phyloP scores from a whole-genome alignment of 345 rosid species.

The Noccaea caerulescens region DNA sequence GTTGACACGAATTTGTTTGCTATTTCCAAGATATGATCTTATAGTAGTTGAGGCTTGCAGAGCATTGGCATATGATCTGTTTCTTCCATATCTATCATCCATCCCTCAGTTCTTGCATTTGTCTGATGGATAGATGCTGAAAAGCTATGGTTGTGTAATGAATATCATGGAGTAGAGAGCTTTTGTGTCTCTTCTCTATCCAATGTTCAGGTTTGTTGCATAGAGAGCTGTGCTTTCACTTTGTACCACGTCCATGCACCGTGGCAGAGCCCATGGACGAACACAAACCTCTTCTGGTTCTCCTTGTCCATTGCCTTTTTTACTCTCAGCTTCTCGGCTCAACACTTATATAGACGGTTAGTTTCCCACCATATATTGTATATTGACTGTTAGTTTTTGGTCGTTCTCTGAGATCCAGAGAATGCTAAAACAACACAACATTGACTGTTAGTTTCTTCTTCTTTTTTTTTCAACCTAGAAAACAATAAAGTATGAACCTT shows the following conservation, averaged over 20 bases:
- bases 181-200: too few relatives aligned
- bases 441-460: slow-evolving; percentile 16
- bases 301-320: background rate
- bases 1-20: background rate
- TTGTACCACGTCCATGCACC: slow-evolving; percentile 56
- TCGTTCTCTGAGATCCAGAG: slow-evolving; percentile 12
- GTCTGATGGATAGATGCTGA: too few relatives aligned
- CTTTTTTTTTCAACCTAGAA: background rate
- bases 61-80: slow-evolving; percentile 58
- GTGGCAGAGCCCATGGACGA: slow-evolving; percentile 46
- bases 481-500: slow-evolving; percentile 1
- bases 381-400: slow-evolving; percentile 10
- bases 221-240: slow-evolving; percentile 20
- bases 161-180: too few relatives aligned
- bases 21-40: slow-evolving; percentile 28
- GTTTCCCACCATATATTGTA: slow-evolving; percentile 9
- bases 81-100: slow-evolving; percentile 49
- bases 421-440: background rate
- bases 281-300: slow-evolving; percentile 33
- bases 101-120: background rate
- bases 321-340: background rate
- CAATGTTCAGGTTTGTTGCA: too few relatives aligned
- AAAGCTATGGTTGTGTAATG: too few relatives aligned
- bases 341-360: background rate
- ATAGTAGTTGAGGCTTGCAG: slow-evolving; percentile 46